Conservation (phyloP, 2,329 filamentous ascomycete genomes). For the Talaromyces funiculosus region DNA sequence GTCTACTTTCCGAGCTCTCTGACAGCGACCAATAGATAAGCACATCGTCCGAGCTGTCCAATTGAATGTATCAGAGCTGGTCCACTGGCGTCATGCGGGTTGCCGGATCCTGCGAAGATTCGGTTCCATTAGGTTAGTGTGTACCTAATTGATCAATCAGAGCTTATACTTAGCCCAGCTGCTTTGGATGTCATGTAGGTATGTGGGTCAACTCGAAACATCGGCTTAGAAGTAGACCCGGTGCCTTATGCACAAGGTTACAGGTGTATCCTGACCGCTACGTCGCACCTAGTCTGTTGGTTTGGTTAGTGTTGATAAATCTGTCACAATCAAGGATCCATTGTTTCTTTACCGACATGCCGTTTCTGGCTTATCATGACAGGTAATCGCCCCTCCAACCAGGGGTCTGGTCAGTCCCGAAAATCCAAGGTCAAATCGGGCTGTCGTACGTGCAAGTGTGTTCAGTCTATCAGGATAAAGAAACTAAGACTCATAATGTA, state of each 20-base stretch:
- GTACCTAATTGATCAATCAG: neutral
- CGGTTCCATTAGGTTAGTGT: neutral
- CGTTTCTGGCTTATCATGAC: neutral
- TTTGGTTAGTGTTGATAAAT: neutral
- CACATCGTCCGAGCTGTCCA: neutral
- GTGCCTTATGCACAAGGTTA: neutral
- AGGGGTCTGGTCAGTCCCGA: neutral
- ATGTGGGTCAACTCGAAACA: neutral
- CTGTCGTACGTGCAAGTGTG: slow-evolving; percentile 10
- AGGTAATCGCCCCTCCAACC: neutral
- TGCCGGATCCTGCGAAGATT: neutral
- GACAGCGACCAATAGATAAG: neutral
- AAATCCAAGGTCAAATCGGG: slow-evolving; percentile 8
- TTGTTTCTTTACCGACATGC: neutral
- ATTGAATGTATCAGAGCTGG: neutral
- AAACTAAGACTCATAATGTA: neutral
- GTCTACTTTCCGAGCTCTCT: neutral
- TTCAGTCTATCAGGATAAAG: neutral
- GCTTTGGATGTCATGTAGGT: neutral
- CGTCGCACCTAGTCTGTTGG: neutral
- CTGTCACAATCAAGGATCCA: neutral
- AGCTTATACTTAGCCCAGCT: neutral
- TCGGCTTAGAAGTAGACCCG: neutral
- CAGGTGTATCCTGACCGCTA: too few relatives aligned
- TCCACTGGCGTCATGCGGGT: neutral